A percentile compares a stretch with the other conserved stretches of the same genome.
Evolutionary conservation across 2,329 filamentous ascomycete species (phyloP).

Genomic region (Tympanopsis confertula): DNA sequence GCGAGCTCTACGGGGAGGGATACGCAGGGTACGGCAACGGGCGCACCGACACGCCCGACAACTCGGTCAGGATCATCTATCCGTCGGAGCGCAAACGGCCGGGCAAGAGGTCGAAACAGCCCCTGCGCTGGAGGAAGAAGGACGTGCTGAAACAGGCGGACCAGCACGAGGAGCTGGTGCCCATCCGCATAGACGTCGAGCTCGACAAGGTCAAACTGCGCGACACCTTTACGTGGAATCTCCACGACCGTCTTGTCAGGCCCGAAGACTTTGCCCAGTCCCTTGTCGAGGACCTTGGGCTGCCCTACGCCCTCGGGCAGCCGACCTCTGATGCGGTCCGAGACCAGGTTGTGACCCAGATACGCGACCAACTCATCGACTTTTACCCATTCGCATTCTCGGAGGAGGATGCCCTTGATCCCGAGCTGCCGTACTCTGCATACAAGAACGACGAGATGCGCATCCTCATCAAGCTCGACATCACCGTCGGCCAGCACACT

Average conservation of each 20-base stretch:
- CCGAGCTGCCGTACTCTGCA: slow-evolving; percentile 77
- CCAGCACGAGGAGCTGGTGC: slow-evolving; percentile 81
- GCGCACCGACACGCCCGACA: slow-evolving; percentile 59
- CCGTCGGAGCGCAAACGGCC: slow-evolving; percentile 65
- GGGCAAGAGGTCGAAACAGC: slow-evolving; percentile 63
- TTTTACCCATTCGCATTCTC: slow-evolving; percentile 87
- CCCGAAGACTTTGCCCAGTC: slow-evolving; percentile 78
- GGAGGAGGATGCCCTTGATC: slow-evolving; percentile 81
- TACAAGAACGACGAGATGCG: slow-evolving; percentile 99
- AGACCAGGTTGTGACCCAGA: slow-evolving; percentile 52
- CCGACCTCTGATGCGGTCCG: slow-evolving; percentile 50
- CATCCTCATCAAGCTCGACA: slow-evolving; percentile 87
- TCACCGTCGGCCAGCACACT: slow-evolving; percentile 90
- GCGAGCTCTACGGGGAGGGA: slow-evolving; percentile 56
- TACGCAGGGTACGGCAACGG: slow-evolving; percentile 87
- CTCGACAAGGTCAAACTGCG: slow-evolving; percentile 90
- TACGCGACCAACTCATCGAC: slow-evolving; percentile 82
- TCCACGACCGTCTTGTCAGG: slow-evolving; percentile 76
- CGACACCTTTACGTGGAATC: slow-evolving; percentile 97
- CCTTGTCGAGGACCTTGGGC: slow-evolving; percentile 79
- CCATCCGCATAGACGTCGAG: slow-evolving; percentile 83
- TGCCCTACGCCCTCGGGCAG: slow-evolving; percentile 59
- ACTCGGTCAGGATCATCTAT: slow-evolving; percentile 63
- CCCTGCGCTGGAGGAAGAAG: slow-evolving; percentile 64
- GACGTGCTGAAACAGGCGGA: slow-evolving; percentile 80